phyloP scores from a whole-genome alignment of 1,284 basidiomycete species.

The Sphagnurus paluster region DNA sequence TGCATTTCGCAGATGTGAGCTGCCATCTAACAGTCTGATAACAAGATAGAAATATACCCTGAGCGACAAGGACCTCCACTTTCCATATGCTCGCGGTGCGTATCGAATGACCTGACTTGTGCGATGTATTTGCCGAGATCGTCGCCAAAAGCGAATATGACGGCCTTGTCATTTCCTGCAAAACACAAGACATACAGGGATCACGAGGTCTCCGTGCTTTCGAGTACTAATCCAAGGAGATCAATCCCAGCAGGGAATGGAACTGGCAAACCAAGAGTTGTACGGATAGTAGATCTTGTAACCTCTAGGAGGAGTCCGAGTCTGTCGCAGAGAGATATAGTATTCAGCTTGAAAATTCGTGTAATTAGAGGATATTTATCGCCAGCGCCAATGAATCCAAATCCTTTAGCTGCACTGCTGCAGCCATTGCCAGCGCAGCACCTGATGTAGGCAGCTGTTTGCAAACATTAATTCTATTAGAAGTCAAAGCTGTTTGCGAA shows the following conservation, averaged over 20 bases:
- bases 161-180: constrained; percentile 28
- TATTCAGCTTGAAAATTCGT: too few species aligned
- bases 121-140: constrained; percentile 31
- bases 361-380: not conserved
- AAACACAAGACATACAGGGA: constrained; percentile 26
- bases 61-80: constrained; percentile 38
- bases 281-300: constrained; percentile 2
- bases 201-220: constrained; percentile 30
- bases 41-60: constrained; percentile 26
- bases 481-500: too few species aligned
- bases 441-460: too few species aligned
- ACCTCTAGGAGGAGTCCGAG: constrained; percentile 2
- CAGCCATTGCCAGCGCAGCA: constrained; percentile 24
- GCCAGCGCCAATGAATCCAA: constrained; percentile 31
- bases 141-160: constrained; percentile 35
- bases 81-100: constrained; percentile 30
- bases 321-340: too few species aligned
- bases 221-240: constrained; percentile 33
- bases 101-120: constrained; percentile 28
- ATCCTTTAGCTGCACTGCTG: constrained; percentile 27
- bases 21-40: not conserved
- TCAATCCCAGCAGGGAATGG: constrained; percentile 31
- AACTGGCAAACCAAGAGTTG: constrained; percentile 16
- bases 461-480: too few species aligned
- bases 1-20: constrained; percentile 22